These are phyloP conservation scores for Adansonia rubrostipa DNA, from an alignment of 441 rosid species.

Conservation along the genomic window DNA sequence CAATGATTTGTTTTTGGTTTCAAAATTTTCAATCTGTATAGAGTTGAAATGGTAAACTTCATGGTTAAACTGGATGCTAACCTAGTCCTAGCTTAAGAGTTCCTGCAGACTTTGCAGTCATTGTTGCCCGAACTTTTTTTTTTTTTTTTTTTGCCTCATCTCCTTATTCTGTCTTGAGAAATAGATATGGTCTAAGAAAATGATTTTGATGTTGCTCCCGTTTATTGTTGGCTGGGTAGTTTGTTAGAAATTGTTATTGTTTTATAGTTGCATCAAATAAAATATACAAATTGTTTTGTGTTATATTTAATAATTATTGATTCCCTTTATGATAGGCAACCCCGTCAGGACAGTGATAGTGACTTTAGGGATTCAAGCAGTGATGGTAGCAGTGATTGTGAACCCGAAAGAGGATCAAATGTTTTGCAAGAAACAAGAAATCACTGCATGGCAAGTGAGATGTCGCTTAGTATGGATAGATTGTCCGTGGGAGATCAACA, in stretches of 20 bases:
- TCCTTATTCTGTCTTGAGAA: neutral
- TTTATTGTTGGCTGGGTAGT: neutral
- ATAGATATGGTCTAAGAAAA: neutral
- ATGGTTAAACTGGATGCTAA: neutral
- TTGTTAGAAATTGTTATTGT: neutral
- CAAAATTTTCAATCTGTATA: neutral
- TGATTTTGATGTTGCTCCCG: neutral
- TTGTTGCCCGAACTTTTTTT: neutral
- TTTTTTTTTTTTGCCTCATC: neutral
- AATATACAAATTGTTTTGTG: slow-evolving; percentile 6
- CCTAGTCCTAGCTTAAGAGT: neutral
- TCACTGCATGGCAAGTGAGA: slow-evolving; percentile 32
- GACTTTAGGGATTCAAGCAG: slow-evolving; percentile 79
- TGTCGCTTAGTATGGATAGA: slow-evolving; percentile 46
- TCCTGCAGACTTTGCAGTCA: neutral
- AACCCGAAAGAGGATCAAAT: slow-evolving; percentile 49
- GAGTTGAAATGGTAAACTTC: neutral
- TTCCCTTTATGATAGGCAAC: slow-evolving; percentile 43
- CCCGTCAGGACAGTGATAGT: slow-evolving; percentile 67
- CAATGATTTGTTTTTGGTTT: neutral
- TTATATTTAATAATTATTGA: slow-evolving; percentile 19
- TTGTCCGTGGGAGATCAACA: slow-evolving; percentile 48
- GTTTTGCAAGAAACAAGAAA: slow-evolving; percentile 40
- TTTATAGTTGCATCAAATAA: neutral
- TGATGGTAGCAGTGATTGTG: slow-evolving; percentile 73